Evolutionary conservation across 2,329 filamentous ascomycete species (phyloP).

Genomic region (Hypoxylon sp.): DNA sequence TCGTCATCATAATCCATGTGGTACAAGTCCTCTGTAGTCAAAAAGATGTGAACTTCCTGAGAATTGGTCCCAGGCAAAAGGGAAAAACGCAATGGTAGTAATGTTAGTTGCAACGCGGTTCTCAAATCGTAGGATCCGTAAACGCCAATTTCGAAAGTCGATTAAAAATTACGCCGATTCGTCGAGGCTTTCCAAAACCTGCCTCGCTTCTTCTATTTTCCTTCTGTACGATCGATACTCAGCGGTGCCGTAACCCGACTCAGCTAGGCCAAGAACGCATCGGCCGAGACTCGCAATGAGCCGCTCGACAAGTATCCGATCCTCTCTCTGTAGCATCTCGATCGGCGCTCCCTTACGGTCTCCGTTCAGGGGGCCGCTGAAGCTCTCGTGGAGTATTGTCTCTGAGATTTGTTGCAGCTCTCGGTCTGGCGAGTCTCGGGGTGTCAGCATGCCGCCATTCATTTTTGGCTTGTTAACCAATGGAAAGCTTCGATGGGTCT

Average conservation of each 20-base stretch:
- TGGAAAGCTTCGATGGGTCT: slow-evolving; percentile 69
- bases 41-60: slow-evolving; percentile 5
- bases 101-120: slow-evolving; percentile 9
- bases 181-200: slow-evolving; percentile 74
- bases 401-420: slow-evolving; percentile 58
- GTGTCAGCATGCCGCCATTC: slow-evolving; percentile 57
- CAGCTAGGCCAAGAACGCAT: slow-evolving; percentile 65
- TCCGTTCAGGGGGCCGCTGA: slow-evolving; percentile 44
- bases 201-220: slow-evolving; percentile 76
- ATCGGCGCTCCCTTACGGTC: slow-evolving; percentile 51
- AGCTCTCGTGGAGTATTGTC: slow-evolving; percentile 57
- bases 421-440: slow-evolving; percentile 58
- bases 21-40: slow-evolving; percentile 7
- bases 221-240: slow-evolving; percentile 72
- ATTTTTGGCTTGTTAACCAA: slow-evolving; percentile 61
- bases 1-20: slow-evolving; percentile 31
- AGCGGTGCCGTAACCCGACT: slow-evolving; percentile 61
- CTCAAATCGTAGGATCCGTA: slow-evolving; percentile 29
- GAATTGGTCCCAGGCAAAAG: slow-evolving; percentile 14
- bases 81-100: slow-evolving; percentile 1
- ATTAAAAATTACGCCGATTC: slow-evolving; percentile 39
- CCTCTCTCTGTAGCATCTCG: slow-evolving; percentile 60
- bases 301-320: slow-evolving; percentile 66
- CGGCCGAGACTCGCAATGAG: slow-evolving; percentile 66
- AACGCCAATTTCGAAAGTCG: slow-evolving; percentile 25